Evolutionary conservation across 148 eudicot genomes (phyloP).

Genomic region (Persicaria maculosa): DNA sequence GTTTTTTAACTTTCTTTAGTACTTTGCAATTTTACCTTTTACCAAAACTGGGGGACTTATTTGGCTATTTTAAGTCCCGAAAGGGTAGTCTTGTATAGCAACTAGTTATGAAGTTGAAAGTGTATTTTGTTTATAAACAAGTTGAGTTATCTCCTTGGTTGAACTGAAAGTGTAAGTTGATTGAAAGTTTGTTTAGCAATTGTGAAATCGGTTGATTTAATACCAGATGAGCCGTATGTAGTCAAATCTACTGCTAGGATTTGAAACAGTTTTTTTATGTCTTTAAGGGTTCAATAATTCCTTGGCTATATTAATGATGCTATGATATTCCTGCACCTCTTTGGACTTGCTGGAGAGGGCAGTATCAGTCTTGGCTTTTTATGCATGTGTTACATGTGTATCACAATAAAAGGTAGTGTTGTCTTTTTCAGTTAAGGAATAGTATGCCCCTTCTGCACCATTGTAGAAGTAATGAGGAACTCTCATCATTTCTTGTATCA

Average conservation of each 20-base stretch:
- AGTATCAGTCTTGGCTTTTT: background rate
- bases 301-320: background rate
- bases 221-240: background rate
- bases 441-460: background rate
- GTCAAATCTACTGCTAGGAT: background rate
- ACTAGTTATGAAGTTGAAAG: background rate
- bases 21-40: background rate
- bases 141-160: background rate
- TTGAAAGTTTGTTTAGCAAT: background rate
- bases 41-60: background rate
- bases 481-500: constrained; percentile 1
- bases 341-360: background rate
- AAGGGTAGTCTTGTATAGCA: background rate
- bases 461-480: background rate
- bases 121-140: background rate
- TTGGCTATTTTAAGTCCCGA: background rate
- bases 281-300: background rate
- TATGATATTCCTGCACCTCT: background rate
- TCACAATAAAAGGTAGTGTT: background rate
- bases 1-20: background rate
- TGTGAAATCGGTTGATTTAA: background rate
- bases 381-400: background rate
- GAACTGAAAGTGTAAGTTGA: background rate
- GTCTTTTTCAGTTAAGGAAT: background rate
- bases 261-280: background rate